These are phyloP conservation scores for Lachnellula occidentalis DNA, from an alignment of 2,329 filamentous ascomycete species.

Conservation along the genomic window DNA sequence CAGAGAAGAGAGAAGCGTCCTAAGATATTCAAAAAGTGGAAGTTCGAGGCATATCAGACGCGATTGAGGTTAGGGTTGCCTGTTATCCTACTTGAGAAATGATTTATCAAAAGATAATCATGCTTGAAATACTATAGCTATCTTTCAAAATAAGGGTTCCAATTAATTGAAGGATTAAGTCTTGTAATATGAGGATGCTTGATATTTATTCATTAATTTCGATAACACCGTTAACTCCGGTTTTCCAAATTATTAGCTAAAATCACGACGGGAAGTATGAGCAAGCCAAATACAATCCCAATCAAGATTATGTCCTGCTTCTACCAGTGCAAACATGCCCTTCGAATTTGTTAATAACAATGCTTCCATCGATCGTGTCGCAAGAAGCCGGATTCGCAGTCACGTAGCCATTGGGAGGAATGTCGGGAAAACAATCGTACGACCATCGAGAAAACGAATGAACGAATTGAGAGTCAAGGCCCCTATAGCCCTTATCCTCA, in stretches of 20 bases:
- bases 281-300: no score
- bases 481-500: background rate
- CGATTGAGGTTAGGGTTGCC: background rate
- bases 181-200: no score
- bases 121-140: no score
- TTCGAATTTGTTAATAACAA: constrained; percentile 15
- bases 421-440: constrained; percentile 7
- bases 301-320: no score
- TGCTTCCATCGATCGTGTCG: constrained; percentile 8
- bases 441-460: constrained; percentile 3
- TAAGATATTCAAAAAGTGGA: background rate
- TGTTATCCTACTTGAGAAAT: background rate
- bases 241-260: no score
- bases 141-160: no score
- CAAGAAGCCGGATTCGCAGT: constrained; percentile 13
- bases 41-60: background rate
- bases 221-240: no score
- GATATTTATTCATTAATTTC: no score
- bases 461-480: background rate
- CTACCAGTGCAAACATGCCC: constrained; percentile 7
- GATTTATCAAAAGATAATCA: no score
- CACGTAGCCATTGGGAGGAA: constrained; percentile 16
- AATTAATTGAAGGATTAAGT: no score
- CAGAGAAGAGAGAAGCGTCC: background rate
- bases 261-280: no score